Evolutionary conservation across 192 early-diverging fungal species (phyloP), one percentile per base, ranked within the genome.

Genomic region (Kappamyces sp.): DNA sequence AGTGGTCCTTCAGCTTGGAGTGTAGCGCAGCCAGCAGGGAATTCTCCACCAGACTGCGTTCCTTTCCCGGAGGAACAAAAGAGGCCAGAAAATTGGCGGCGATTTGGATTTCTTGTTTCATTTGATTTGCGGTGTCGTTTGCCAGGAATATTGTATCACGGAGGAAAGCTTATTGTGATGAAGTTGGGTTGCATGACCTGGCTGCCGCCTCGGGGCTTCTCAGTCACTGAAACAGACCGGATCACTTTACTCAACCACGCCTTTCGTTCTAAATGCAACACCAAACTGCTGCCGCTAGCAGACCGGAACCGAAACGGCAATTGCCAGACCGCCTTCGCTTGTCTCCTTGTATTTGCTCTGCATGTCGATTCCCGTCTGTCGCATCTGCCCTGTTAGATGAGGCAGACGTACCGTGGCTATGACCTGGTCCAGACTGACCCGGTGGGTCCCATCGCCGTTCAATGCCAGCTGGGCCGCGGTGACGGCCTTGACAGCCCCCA

Each of bases 311-410:
- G 90, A 88, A 4, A 94, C 91, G 73, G 92, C 91, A 39, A 92
- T 90, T 4, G 90, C 89, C 35, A 97, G 79, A 31, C 94, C 94
- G 51, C 91, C 94, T 63, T 89, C 88, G 22, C 84, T 86, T 0
- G 94, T 97, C 64, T 97, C 94, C 73, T 97, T 97, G 79, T 97
- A 97, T 71, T 97, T 97, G 48, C 77, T 84, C 83, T 85, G 84
- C 91, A 93, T 93, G 67, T 93, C 91, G 67, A 29, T 66, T 1
- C 69, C 69, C 1, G 91, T 91, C 73, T 94, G 90, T 35, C 90
- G 79, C 92, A 94, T 94, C 22, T 22, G 22, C 22, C 22, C 22
- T 22, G 22, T 22, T 22, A 22, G 22, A 22, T 22, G 22, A 22
- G 22, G 22, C 22, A 22, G 22, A 22, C 22, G 22, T 22, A 22